Evolutionary conservation across 441 rosid genomes (phyloP), one percentile per base, ranked within the genome.

Genomic region (Dalechampia spathulata): DNA sequence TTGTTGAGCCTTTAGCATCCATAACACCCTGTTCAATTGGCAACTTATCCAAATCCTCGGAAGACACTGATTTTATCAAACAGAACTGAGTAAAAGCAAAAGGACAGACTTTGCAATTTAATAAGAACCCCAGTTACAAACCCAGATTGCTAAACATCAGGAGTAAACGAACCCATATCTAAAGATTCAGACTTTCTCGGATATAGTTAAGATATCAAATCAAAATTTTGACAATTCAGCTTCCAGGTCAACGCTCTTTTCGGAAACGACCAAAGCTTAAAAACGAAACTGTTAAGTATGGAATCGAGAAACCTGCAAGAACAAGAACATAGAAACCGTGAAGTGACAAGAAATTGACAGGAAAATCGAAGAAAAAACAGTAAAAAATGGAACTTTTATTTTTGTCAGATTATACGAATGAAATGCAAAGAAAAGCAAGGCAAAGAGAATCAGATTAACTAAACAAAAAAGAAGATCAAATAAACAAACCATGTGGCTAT

Each of bases 11-110:
- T 64, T 77, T 83, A 60, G 66, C 82, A 40, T 75, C 83, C 58
- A 69, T 67, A 59, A 17, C 76, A 73, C 75, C 79, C 49, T 66
- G 76, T 52, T 71, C 96, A 94, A 86, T 88, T n/a, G n/a, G n/a
- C n/a, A n/a, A n/a, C n/a, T n/a, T n/a, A n/a, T n/a, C n/a, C n/a
- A n/a, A n/a, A n/a, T n/a, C n/a, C n/a, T n/a, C n/a, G n/a, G 45
- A 38, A 41, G 38, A 50, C 20, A 47, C 55, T 14, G 23, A 46
- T 46, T 37, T 32, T 39, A 34, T 17, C 52, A 49, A 63, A 21
- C 42, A 61, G 72, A 19, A 47, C 44, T 22, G 10, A 13, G 11
- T n/a, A 1, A 55, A 30, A 48, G n/a, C 48, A 26, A n/a, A 14
- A 25, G 17, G 25, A 22, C 27, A 22, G 48, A 36, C 23, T 47